Conservation (phyloP, 768 basidiomycete species). For the Leucosporidium scottii region DNA sequence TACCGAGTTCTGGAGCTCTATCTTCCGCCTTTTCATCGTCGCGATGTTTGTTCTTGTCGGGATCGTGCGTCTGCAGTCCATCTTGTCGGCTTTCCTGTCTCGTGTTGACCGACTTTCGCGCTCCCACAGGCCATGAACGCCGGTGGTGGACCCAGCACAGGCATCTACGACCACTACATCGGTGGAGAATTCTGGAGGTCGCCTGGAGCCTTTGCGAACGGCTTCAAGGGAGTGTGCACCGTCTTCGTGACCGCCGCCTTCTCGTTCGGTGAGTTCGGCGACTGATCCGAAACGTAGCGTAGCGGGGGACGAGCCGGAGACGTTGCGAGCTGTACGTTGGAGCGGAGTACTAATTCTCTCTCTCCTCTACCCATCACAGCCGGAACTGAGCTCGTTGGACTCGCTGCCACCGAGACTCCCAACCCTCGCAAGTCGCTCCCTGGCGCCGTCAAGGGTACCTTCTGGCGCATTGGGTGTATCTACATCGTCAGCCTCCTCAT, state of each 20-base stretch:
- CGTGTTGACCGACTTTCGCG: no score
- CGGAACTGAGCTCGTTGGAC: conserved; percentile 78
- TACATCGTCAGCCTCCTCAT: conserved; percentile 43
- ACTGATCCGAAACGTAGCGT: no score
- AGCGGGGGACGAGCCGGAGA: no score
- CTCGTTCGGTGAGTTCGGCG: conserved; percentile 71
- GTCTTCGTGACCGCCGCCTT: conserved; percentile 63
- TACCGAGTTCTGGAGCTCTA: conserved; percentile 69
- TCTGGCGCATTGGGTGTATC: conserved; percentile 64
- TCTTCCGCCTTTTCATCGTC: conserved; percentile 52
- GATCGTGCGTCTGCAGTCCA: conserved; percentile 40
- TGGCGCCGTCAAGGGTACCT: conserved; percentile 72
- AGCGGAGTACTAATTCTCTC: no score
- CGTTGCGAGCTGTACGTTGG: no score
- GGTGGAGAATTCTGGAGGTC: conserved; percentile 49
- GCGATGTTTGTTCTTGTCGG: conserved; percentile 71
- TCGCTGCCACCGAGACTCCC: conserved; percentile 72
- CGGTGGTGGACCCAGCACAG: conserved; percentile 54
- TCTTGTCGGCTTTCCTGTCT: no score
- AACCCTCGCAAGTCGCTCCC: conserved; percentile 87
- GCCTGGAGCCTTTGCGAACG: conserved; percentile 57
- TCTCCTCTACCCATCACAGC: no score
- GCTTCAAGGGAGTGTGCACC: conserved; percentile 59
- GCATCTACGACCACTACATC: conserved; percentile 41
- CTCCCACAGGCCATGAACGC: conserved; percentile 55